These are phyloP conservation scores for Metschnikowia corniflorae DNA, from an alignment of 805 yeast species.

Conservation along the genomic window DNA sequence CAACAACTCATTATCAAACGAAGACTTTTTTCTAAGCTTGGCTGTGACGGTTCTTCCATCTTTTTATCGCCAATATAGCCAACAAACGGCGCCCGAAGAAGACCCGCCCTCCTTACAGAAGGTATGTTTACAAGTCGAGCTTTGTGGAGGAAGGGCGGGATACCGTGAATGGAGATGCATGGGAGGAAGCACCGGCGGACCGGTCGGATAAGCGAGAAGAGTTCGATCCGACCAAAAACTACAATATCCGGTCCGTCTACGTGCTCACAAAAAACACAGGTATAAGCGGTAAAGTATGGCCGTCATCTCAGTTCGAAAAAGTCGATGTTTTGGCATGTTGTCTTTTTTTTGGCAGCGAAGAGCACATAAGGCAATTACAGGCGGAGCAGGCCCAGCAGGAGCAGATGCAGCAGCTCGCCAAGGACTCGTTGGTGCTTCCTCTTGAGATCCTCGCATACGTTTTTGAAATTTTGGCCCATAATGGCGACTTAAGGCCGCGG, in stretches of 20 bases:
- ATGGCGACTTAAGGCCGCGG: constrained; percentile 40
- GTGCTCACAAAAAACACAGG: constrained; percentile 26
- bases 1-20: too few relatives aligned
- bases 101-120: constrained; percentile 71
- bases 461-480: constrained; percentile 26
- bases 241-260: constrained; percentile 31
- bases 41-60: too few relatives aligned
- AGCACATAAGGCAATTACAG: constrained; percentile 18
- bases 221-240: constrained; percentile 23
- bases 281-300: constrained; percentile 39
- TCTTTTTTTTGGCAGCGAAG: constrained; percentile 24
- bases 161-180: constrained; percentile 10
- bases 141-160: constrained; percentile 23
- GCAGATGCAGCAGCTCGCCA: constrained; percentile 11
- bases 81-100: constrained; percentile 86
- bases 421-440: constrained; percentile 28
- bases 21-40: too few relatives aligned
- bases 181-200: constrained; percentile 10
- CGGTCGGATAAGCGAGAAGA: constrained; percentile 21
- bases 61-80: constrained; percentile 62
- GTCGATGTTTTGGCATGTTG: constrained; percentile 43
- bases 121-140: constrained; percentile 58
- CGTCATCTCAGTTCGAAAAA: constrained; percentile 48
- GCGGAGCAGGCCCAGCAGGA: constrained; percentile 8
- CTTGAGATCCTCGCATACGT: constrained; percentile 32